A percentile compares a stretch with the other conserved stretches of the same genome.
phyloP scores from a whole-genome alignment of 768 basidiomycete species.

The Exidia glandulosa region DNA sequence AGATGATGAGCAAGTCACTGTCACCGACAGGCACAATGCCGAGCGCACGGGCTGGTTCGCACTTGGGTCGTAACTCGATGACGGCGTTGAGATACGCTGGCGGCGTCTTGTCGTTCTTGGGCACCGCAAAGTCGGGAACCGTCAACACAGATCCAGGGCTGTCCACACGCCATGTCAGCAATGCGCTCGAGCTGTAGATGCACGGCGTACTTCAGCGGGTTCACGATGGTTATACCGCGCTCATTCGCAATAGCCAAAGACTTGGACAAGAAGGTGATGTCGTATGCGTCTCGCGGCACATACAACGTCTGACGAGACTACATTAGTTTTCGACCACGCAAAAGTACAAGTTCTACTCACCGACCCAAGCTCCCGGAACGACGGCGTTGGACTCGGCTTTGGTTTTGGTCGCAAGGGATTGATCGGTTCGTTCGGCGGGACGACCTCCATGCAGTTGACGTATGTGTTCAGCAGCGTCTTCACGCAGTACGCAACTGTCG shows the following conservation, averaged over 20 bases:
- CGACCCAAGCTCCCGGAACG: slow-evolving; percentile 56
- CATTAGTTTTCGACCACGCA: no score
- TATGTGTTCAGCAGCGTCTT: neutral
- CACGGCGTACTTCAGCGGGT: slow-evolving; percentile 51
- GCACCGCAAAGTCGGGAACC: slow-evolving; percentile 26
- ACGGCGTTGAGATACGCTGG: slow-evolving; percentile 51
- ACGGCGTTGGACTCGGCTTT: slow-evolving; percentile 23
- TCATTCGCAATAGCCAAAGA: slow-evolving; percentile 56
- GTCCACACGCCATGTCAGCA: neutral
- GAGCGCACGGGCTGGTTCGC: slow-evolving; percentile 49
- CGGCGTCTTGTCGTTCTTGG: slow-evolving; percentile 22
- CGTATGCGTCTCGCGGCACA: slow-evolving; percentile 59
- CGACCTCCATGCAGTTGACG: slow-evolving; percentile 31
- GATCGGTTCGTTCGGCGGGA: slow-evolving; percentile 54
- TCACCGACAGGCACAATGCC: slow-evolving; percentile 49
- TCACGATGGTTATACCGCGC: slow-evolving; percentile 52
- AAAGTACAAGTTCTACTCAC: no score
- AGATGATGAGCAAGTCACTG: slow-evolving; percentile 58
- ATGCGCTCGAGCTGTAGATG: neutral
- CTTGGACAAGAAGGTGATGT: slow-evolving; percentile 47
- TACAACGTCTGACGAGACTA: slow-evolving; percentile 41
- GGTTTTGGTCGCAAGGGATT: slow-evolving; percentile 24
- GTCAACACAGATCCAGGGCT: slow-evolving; percentile 16
- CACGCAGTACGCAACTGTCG: slow-evolving; percentile 1
- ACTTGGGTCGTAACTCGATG: slow-evolving; percentile 43